These are phyloP conservation scores for Ichthyophthirius multifiliis DNA, from an alignment of 169 alveolate genomes.

Conservation along the genomic window DNA sequence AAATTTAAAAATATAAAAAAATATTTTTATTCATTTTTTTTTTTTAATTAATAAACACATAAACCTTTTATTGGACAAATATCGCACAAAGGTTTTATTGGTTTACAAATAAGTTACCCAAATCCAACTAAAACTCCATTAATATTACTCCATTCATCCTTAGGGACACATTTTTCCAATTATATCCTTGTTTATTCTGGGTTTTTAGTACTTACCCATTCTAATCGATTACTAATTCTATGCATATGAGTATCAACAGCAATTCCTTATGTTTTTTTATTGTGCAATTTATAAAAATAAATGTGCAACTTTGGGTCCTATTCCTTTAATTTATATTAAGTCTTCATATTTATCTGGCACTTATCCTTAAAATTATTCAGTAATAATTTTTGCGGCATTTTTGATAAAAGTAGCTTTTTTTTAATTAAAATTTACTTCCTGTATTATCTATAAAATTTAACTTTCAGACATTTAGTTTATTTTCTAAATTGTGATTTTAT, in stretches of 20 bases:
- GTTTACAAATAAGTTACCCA: conserved; percentile 94
- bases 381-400: conserved; percentile 81
- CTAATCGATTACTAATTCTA: conserved; percentile 88
- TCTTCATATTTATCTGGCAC: conserved; percentile 90
- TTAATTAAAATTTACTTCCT: conserved; percentile 92
- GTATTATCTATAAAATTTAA: conserved; percentile 80
- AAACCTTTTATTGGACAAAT: conserved; percentile 24
- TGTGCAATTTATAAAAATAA: conserved; percentile 88
- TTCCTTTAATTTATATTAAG: conserved; percentile 90
- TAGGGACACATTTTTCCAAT: conserved; percentile 87
- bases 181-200: conserved; percentile 90
- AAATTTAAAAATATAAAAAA: no score
- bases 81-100: conserved; percentile 73
- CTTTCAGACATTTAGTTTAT: conserved; percentile 59
- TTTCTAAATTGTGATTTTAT: conserved; percentile 56
- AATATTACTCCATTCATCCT: conserved; percentile 88
- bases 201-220: conserved; percentile 92
- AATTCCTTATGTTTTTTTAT: conserved; percentile 86
- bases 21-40: no score
- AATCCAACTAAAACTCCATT: conserved; percentile 93
- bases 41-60: no score
- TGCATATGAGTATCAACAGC: conserved; percentile 94
- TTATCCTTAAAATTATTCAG: conserved; percentile 84
- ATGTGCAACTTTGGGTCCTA: conserved; percentile 95
- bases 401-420: conserved; percentile 91